Evolutionary conservation across 2,329 filamentous ascomycete species (phyloP), one percentile per base, ranked within the genome.

Genomic region (Raffaelea ambrosiae): DNA sequence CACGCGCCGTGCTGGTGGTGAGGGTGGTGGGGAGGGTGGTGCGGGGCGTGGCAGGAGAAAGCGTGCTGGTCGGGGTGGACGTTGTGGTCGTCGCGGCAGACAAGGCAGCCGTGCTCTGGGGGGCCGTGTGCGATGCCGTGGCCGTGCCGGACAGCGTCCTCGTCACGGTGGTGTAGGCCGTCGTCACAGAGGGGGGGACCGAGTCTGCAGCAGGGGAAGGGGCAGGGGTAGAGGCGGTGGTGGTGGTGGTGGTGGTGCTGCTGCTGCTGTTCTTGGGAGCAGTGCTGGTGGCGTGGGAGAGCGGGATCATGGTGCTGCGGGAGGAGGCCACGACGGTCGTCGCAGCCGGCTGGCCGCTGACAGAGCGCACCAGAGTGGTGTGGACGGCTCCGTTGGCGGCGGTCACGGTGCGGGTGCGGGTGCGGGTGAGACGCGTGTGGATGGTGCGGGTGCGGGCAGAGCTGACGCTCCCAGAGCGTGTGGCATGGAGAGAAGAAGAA

Each of bases 291-390:
- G 26, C 26, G 19, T 23, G 39, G 13, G 49, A 47, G 44, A 43
- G 46, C 22, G 40, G 18, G 36, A 22, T 44, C 21, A 39, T 22
- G 43, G 42, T 48, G 42, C 19, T 48, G 45, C 41, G 19, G n/a
- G 26, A 21, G 26, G 13, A 7, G 7, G 26, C 7, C 7, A 7
- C 26, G 26, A 7, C 26, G 7, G 26, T 29, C 7, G 26, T 7
- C 26, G 26, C 13, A 7, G 13, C 26, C 13, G 7, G 7, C 13
- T 29, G 26, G 26, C 26, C 26, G 13, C 13, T 13, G 7, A 29
- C 26, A 13, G 7, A 29, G 26, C 7, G 26, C 7, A 29, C 26
- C 26, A 29, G 26, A 13, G 7, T 7, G 26, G 13, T 7, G 7
- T 13, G 26, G 26, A 13, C 13, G 26, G 7, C 13, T 29, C 26